Base-by-base conservation (phyloP, 352 stramenopile species). In the Phytophthora sojae region DNA sequence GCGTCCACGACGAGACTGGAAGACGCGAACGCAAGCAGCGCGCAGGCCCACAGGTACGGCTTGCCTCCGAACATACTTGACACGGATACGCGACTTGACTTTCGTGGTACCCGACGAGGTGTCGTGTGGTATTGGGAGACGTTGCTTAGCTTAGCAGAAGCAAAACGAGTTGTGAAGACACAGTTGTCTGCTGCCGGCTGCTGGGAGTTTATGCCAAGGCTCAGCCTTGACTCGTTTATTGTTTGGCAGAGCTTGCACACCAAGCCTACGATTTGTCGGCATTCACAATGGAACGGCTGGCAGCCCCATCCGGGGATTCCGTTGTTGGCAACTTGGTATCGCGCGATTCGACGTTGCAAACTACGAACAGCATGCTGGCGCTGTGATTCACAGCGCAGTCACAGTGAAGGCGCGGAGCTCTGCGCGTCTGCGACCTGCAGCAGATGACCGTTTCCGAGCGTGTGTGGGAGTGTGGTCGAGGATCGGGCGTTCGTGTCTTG, bases 11-110 rank as follows among this genome's bases (percentile, higher is more conserved):
- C 35, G 12, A 62, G 44, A 15, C 61, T 71, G 25, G 66, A 68
- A 47, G 52, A 57, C 9, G 61, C 57, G 19, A 77, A 53, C 7
- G 70, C 59, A 35, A 75, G 61, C 35, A 78, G 30, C 8, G 71
- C 53, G 3, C 61, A 75, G 14, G 57, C 61, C 71, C 71, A 78
- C 6, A 73, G 35, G 37, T 72, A 76, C 52, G 57, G n/a, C 42
- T 69, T 73, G 56, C 64, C 69, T 53, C 55, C 54, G 21, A 77
- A 60, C 70, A 77, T 74, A 26, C 11, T 55, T 69, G n/a, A 52
- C 14, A 30, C n/a, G 17, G 60, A 42, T 26, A 56, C 39, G 14
- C 17, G 55, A n/a, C n/a, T 23, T 4, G n/a, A n/a, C 30, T 25
- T n/a, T 29, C 6, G 54, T 62, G 44, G 53, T 50, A 52, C 25